Evolutionary conservation across 192 early-diverging fungal genomes (phyloP), one percentile per base, ranked within the genome.

Genomic region (Chytriomyces hyalinus): DNA sequence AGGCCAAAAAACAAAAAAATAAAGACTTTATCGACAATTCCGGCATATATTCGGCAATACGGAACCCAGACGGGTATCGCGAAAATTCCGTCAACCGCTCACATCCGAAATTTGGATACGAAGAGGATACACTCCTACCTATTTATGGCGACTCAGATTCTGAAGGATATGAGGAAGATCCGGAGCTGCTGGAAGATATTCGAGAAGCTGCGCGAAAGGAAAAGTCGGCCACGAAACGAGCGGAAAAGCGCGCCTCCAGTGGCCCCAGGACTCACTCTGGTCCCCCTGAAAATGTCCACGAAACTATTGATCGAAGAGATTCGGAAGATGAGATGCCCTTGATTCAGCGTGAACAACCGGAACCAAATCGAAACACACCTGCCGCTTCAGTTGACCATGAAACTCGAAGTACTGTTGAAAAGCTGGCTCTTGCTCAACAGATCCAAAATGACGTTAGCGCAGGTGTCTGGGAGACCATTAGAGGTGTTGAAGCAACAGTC

Each of bases 111-210:
- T 13, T 57, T 65, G 17, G 26, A 22, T 13, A 43, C 36, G 63
- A 6, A 13, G 36, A 65, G 13, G 26, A 28, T 20, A 46, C 26
- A 7, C 13, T 71, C n/a, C 4, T 71, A 3, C 70, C 70, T 15
- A 2, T 71, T 36, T 71, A 71, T 36, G 70, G 70, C 15, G 70
- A 71, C n/a, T 71, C 70, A 3, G 70, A 71, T 28, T 17, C 7
- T 22, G 70, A 71, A 59, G 11, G 15, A 17, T 71, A 59, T 4
- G 53, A 50, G 5, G 10, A 15, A 26, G 70, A 71, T 43, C 10
- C 50, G n/a, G 70, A 71, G 36, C 59, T 48, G 70, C 50, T n/a
- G 20, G 13, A n/a, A 9, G 70, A 71, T 13, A 48, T 68, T 44
- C 43, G 48, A 9, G 67, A 68, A 68, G 15, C 43, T 1, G 28